Evolutionary conservation across 2,329 filamentous ascomycete genomes (phyloP), one percentile per base, ranked within the genome.

Genomic region (Colletotrichum navitas): DNA sequence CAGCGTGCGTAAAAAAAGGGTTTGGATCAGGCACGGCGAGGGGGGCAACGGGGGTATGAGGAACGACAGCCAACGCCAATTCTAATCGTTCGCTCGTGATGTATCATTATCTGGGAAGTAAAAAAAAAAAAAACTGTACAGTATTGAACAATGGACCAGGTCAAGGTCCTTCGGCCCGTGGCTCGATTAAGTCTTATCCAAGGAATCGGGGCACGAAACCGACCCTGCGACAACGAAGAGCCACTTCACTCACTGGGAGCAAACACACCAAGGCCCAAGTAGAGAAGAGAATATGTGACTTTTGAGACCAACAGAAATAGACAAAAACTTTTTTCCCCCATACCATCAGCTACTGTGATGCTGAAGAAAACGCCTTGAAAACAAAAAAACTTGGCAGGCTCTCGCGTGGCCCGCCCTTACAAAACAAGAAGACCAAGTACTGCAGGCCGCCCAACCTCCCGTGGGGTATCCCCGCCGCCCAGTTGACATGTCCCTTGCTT

Each of bases 401-500:
- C 63, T 47, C 52, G 26, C 26, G 26, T 41, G 58, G 49, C 47
- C 63, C 41, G 18, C 32, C 26, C 32, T 16, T 55, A 68, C n/a
- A 41, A 58, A 58, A 16, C 26, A 21, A 49, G 61, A 32, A 69
- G 69, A 66, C 69, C 21, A 47, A 72, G 65, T 56, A 61, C 69
- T 66, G 67, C 29, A 72, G 65, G 69, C 69, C 66, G 66, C 69
- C 66, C 16, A 59, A 45, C 60, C 69, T 56, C 55, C 43, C 34
- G 56, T 65, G 49, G 55, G 66, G 66, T 70, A 72, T 72, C 61
- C 65, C 60, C 68, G 69, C 49, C 69, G 55, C 61, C 55, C 16
- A 62, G 55, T 55, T 61, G 61, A 56, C 60, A 45, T 70, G 66
- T 70, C 66, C 54, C 14, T 36, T 45, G 36, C 56, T 56, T 26